Base-by-base conservation (phyloP, 208 protist species). In the Trypanosoma vivax region DNA sequence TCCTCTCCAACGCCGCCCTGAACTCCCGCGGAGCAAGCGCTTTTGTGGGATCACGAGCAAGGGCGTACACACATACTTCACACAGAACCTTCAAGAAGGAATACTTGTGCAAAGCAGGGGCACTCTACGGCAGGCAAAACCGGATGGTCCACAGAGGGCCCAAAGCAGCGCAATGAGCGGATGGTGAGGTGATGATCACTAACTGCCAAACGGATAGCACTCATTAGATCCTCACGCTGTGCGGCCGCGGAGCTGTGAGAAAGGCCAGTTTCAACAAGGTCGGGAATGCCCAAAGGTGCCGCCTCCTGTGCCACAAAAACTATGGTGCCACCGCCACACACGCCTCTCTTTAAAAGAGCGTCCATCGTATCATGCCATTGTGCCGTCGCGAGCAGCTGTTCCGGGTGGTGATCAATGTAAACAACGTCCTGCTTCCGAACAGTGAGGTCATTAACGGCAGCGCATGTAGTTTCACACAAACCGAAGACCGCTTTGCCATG, bases 221-320 rank as follows among this genome's bases (percentile, higher is more conserved):
- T 56, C 0, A 67, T 62, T 11, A 90, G 41, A 7, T 71, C 60
- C 14, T 57, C 55, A 5, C 29, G 35, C 27, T 53, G 14, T 29
- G 73, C 59, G 33, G 69, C 24, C 27, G 45, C 30, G 65, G 60
- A 25, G 5, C 33, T 37, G 21, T 0, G 39, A 0, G 42, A 31
- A 19, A 57, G 41, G 1, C 48, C 58, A 16, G 18, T 18, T 30
- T 56, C 55, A 2, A 30, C 53, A 29, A 87, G 57, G 46, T 89
- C 84, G 10, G 50, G 37, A 29, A 92, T 72, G 14, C 79, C 85
- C 21, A 89, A 64, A 11, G 81, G 73, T 0, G 75, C 70, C 28
- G 68, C 60, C 33, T 92, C 81, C 50, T 92, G 85, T 10, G 71
- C 64, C 33, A 82, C 68, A 46, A 88, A 60, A 11, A 92, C 42